Percentiles rank a stretch among this genome's conserved stretches.
These are phyloP conservation scores for Penicillium diatomitis DNA, from an alignment of 495 filamentous ascomycete genomes.

Conservation along the genomic window DNA sequence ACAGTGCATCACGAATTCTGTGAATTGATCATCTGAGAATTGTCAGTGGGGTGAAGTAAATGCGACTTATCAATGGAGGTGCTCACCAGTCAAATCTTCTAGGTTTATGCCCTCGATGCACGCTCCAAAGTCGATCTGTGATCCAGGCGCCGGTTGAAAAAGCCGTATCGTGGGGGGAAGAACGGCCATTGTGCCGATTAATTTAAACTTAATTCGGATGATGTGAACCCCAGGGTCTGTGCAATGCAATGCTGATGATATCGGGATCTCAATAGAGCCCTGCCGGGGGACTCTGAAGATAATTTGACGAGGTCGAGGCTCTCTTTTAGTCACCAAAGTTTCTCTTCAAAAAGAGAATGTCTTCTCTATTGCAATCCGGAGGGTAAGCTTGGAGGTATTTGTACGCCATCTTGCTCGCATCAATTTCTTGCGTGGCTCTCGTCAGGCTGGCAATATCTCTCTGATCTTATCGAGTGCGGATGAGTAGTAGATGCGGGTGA, in stretches of 20 bases:
- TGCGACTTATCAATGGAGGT: not conserved
- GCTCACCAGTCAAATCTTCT: slow-evolving; percentile 45
- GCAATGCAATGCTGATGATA: too few relatives aligned
- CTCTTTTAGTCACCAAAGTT: too few relatives aligned
- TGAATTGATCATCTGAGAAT: slow-evolving; percentile 47
- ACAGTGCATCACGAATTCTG: slow-evolving; percentile 49
- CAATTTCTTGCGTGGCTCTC: not conserved
- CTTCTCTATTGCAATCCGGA: too few relatives aligned
- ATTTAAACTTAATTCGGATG: not conserved
- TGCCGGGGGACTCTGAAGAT: too few relatives aligned
- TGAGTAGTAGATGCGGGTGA: slow-evolving; percentile 8
- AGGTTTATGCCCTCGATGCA: slow-evolving; percentile 45
- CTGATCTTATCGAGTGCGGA: slow-evolving; percentile 9
- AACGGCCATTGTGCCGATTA: slow-evolving; percentile 10
- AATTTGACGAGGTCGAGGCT: not conserved
- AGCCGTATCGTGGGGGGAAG: slow-evolving; percentile 23
- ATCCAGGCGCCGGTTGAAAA: slow-evolving; percentile 34
- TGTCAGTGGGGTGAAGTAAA: not conserved
- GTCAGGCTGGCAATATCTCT: not conserved
- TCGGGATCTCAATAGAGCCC: too few relatives aligned
- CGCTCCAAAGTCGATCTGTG: slow-evolving; percentile 50
- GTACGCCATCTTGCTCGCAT: too few relatives aligned
- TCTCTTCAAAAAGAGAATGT: too few relatives aligned
- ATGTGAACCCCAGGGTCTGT: too few relatives aligned
- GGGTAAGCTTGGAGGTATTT: too few relatives aligned